Evolutionary conservation across 1,284 basidiomycete species (phyloP), one percentile per base, ranked within the genome.

Genomic region (Irpex rosettiformis): DNA sequence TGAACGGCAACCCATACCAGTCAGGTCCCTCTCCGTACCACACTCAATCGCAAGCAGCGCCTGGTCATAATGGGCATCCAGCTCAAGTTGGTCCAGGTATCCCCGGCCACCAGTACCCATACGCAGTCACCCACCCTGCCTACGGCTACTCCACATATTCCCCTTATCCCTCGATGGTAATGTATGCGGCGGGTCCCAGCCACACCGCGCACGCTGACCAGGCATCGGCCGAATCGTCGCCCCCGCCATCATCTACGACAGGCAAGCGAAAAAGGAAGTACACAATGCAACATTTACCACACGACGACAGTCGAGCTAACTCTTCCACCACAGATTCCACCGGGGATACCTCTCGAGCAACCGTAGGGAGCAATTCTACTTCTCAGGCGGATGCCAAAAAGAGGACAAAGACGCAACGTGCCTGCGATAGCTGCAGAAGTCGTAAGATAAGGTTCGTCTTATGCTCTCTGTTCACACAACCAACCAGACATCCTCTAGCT

Each of bases 401-500:
- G 73, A 87, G 93, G 57, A 93, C 90, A 48, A 96, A 96, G 77
- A 95, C 93, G 2, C 88, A 90, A 68, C 85, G 93, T 58, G 93
- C 94, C 4, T 96, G 94, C 71, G 93, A 96, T 72, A 91, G 88
- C 62, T 96, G 94, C 74, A 85, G 96, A 33, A 89, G 89, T 66
- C 91, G 96, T 66, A 98, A 98, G 83, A 98, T 98, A 66, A 81
- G 90, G 80, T 85, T 70, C 63, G 75, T 72, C 30, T 54, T 57
- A 58, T 57, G 42, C 45, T 55, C 54, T 57, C 57, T 42, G 25
- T 55, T 61, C 59, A 43, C 24, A 27, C 56, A 51, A 40, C 22
- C 57, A 40, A 58, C 58, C 56, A 40, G 43, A 51, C 55, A 11
- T 28, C n/a, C 52, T 13, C 43, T 52, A 43, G 49, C 59, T 53